Base-by-base conservation (phyloP, 352 stramenopile species). In the Phytophthora megakarya region DNA sequence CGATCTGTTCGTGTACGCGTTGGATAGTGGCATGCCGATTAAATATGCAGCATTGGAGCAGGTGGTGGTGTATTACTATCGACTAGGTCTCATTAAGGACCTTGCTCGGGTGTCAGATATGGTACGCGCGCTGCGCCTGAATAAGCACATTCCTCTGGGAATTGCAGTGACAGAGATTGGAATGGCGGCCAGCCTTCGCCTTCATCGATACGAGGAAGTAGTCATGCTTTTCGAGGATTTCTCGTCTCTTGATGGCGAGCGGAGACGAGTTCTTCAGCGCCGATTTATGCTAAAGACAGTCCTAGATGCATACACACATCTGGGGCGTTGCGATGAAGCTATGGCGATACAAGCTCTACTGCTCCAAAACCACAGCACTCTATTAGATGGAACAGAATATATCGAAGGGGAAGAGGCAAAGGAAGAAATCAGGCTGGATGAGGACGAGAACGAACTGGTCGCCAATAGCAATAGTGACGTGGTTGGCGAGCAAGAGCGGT, bases 221-320 rank as follows among this genome's bases (percentile, higher is more conserved):
- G 65, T 84, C 12, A 67, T 89, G 21, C 58, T 93, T 3, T 91
- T 93, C 50, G 84, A 93, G 60, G 84, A 91, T 64, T 93, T 93
- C 50, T 73, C 78, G 5, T 61, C 72, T 16, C 65, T 75, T 6
- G 82, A 93, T 26, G 80, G 81, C 35, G 77, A 90, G 4, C 70
- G 74, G n/a, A 86, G 77, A 57, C 84, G 83, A 37, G 59, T 88
- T 25, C 37, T 91, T 25, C 67, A 57, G 16, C 80, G 81, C 19
- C 74, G 62, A 19, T 75, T 85, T 16, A 90, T 93, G 76, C 73
- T 93, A 15, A 79, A 79, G 52, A 82, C 70, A 2, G 84, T 79
- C 5, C 55, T 80, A 39, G 63, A 65, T 7, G 84, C 84, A 16
- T 93, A 90, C 52, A 71, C 51, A 6, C 59, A 69, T 22, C 65